Conservation (phyloP, 345 rosid species). For the Aquilaria malaccensis region DNA sequence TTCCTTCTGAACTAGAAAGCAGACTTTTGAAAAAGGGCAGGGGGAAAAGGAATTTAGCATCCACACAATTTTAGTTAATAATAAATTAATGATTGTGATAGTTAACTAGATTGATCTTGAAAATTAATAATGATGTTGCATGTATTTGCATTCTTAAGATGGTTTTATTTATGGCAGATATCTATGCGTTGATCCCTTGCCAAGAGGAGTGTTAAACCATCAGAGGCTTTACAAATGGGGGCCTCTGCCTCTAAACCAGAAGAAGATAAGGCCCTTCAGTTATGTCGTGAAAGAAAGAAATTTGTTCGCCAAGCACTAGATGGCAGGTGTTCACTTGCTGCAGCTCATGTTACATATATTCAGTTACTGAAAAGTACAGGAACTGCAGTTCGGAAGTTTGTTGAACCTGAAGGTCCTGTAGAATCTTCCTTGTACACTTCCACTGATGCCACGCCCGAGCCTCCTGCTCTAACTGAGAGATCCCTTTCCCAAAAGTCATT, state of each 20-base stretch:
- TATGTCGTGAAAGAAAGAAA: slow-evolving; percentile 88
- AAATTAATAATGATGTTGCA: not conserved
- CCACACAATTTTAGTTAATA: too few relatives aligned
- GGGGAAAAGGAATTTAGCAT: too few relatives aligned
- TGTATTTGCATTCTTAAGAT: slow-evolving; percentile 3
- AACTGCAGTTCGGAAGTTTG: slow-evolving; percentile 62
- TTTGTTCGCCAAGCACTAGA: slow-evolving; percentile 84
- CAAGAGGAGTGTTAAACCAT: slow-evolving; percentile 1
- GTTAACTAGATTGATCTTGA: not conserved
- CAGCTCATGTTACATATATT: slow-evolving; percentile 66
- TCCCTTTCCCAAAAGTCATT: slow-evolving; percentile 50
- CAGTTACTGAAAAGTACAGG: slow-evolving; percentile 70
- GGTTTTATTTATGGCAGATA: slow-evolving; percentile 22
- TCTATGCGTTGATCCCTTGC: slow-evolving; percentile 7
- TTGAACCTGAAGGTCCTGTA: slow-evolving; percentile 68
- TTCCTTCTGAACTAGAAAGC: not conserved
- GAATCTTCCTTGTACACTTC: slow-evolving; percentile 82
- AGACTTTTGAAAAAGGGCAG: too few relatives aligned
- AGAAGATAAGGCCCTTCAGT: slow-evolving; percentile 81
- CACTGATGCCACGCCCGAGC: slow-evolving; percentile 72
- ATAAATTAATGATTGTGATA: too few relatives aligned
- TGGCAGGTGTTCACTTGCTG: slow-evolving; percentile 82
- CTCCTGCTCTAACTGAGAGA: slow-evolving; percentile 49
- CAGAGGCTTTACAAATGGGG: slow-evolving; percentile 44
- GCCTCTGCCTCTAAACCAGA: slow-evolving; percentile 58